A percentile compares a stretch with the other conserved stretches of the same genome.
phyloP scores from a whole-genome alignment of 1,139 yeast species.

The Zygoascus hellenicus region DNA sequence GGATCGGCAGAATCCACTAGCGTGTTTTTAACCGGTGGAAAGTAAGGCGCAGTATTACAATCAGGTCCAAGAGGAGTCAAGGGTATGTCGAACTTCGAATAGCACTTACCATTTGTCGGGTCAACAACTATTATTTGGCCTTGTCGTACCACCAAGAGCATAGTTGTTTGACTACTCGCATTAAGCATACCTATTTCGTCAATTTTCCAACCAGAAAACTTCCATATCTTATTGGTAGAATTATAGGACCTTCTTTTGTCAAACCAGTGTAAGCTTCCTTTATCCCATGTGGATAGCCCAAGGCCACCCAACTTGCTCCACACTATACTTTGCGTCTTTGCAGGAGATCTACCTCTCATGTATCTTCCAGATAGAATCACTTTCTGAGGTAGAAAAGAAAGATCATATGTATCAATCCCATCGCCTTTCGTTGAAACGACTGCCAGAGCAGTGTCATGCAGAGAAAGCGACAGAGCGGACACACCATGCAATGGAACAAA shows the following conservation, averaged over 20 bases:
- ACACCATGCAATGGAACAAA: slow-evolving; percentile 61
- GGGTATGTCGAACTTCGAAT: slow-evolving; percentile 45
- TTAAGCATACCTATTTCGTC: slow-evolving; percentile 18
- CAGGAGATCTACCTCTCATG: slow-evolving; percentile 58
- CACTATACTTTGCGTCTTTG: slow-evolving; percentile 45
- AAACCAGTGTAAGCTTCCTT: slow-evolving; percentile 66
- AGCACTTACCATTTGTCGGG: slow-evolving; percentile 41
- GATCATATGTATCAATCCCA: slow-evolving; percentile 59
- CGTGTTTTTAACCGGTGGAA: background rate
- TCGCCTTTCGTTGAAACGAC: slow-evolving; percentile 60
- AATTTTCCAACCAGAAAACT: slow-evolving; percentile 27
- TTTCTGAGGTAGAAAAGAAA: slow-evolving; percentile 47
- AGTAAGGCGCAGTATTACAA: no score
- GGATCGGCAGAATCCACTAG: slow-evolving; percentile 34
- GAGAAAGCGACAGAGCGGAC: slow-evolving; percentile 55
- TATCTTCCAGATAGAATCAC: slow-evolving; percentile 55
- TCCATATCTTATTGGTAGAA: slow-evolving; percentile 27
- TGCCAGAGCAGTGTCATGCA: slow-evolving; percentile 54
- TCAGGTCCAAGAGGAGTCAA: slow-evolving; percentile 5
- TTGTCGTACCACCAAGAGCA: slow-evolving; percentile 24
- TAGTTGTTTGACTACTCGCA: background rate
- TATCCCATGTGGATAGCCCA: slow-evolving; percentile 49
- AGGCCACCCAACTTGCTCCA: slow-evolving; percentile 50
- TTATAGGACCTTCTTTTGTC: slow-evolving; percentile 28
- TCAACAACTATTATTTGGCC: slow-evolving; percentile 42